phyloP scores from a whole-genome alignment of 1,139 yeast genomes.

The Petasospora fabianii region DNA sequence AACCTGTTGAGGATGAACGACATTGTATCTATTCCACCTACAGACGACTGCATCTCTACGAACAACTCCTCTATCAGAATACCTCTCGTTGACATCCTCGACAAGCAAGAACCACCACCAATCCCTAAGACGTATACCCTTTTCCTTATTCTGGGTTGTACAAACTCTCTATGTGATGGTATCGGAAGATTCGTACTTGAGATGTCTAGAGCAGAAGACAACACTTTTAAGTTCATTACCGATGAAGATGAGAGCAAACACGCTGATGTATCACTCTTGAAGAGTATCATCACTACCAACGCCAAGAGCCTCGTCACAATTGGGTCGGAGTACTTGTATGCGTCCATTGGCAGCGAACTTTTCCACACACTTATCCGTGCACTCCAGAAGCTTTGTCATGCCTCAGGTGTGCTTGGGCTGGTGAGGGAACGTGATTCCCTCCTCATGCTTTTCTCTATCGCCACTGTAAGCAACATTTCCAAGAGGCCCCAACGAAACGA shows the following conservation, averaged over 20 bases:
- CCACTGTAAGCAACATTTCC: constrained; percentile 43
- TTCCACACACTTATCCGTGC: constrained; percentile 66
- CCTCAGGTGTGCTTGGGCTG: constrained; percentile 71
- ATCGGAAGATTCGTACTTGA: constrained; percentile 52
- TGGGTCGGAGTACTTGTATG: constrained; percentile 46
- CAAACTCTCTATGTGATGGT: constrained; percentile 63
- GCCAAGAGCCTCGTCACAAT: constrained; percentile 25
- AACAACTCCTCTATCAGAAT: constrained; percentile 43
- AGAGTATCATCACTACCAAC: constrained; percentile 18
- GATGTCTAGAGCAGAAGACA: constrained; percentile 30
- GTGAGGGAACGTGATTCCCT: constrained; percentile 56
- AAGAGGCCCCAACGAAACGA: constrained; percentile 8
- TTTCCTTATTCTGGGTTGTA: constrained; percentile 53
- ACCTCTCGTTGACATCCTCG: constrained; percentile 68
- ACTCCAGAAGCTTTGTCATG: constrained; percentile 75
- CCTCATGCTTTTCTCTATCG: constrained; percentile 52
- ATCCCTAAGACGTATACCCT: constrained; percentile 62
- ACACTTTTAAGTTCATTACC: constrained; percentile 17
- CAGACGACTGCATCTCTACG: constrained; percentile 29
- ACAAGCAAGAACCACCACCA: constrained; percentile 65
- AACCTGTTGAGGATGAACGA: constrained; percentile 34
- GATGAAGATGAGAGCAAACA: constrained; percentile 13
- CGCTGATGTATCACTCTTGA: constrained; percentile 31
- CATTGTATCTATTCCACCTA: constrained; percentile 27
- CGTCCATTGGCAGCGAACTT: constrained; percentile 64